These are phyloP conservation scores for Scenedesmus sp. DNA, from an alignment of 163 green algal species.

Conservation along the genomic window DNA sequence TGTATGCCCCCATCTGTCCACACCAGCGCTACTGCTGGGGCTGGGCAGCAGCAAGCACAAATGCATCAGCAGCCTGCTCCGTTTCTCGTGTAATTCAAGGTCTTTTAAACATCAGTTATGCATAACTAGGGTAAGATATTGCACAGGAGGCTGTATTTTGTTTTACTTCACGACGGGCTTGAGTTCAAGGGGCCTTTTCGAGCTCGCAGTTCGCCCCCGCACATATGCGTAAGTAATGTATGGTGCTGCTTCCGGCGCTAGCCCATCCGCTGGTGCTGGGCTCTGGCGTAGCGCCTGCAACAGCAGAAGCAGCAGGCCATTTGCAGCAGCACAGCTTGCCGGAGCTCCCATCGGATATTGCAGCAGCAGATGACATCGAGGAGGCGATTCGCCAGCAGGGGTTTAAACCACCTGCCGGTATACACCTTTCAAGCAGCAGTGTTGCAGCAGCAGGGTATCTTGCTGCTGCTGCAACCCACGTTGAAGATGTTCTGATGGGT, in stretches of 20 bases:
- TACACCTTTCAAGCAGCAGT: neutral
- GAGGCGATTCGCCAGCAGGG: neutral
- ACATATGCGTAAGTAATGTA: neutral
- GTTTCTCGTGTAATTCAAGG: neutral
- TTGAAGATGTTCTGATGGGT: neutral
- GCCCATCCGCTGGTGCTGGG: neutral
- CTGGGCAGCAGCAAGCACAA: no score
- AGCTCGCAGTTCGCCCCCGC: neutral
- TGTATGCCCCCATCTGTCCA: no score
- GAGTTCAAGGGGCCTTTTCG: neutral
- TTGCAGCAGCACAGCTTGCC: neutral
- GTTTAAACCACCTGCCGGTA: neutral
- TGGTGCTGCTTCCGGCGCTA: neutral
- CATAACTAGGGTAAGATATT: neutral
- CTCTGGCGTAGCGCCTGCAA: neutral
- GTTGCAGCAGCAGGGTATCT: neutral
- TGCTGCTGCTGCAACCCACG: neutral
- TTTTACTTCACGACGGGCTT: neutral
- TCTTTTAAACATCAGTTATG: neutral
- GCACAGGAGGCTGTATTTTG: neutral
- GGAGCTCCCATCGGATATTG: neutral
- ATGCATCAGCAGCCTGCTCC: neutral
- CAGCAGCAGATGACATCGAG: neutral
- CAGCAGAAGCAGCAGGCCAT: neutral
- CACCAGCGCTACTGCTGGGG: no score